Evolutionary conservation across 108 stramenopile genomes (phyloP).

Genomic region (Skeletonema costatum): DNA sequence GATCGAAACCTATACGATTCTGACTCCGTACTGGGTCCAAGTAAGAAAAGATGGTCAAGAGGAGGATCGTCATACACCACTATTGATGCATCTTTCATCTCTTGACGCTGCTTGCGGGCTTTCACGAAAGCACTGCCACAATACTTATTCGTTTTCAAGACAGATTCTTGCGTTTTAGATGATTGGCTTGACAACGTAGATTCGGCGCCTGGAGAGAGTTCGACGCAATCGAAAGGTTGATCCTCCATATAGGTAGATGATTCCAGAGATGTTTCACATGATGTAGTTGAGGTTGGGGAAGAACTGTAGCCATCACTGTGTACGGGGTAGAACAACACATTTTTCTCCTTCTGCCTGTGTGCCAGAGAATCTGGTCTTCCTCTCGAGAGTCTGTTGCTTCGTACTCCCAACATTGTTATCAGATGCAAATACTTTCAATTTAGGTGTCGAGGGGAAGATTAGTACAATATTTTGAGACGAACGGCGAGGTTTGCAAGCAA

Average conservation of each 20-base stretch:
- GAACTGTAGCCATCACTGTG: background rate
- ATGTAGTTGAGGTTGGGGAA: background rate
- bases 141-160: background rate
- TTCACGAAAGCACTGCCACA: background rate
- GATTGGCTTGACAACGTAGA: background rate
- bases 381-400: background rate
- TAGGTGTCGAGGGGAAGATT: background rate
- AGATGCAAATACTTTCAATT: background rate
- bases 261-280: background rate
- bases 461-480: background rate
- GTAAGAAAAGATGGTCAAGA: background rate
- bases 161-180: background rate
- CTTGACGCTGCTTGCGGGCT: background rate
- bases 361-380: background rate
- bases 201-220: background rate
- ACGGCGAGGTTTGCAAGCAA: no score
- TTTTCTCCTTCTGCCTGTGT: background rate
- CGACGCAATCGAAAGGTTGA: background rate
- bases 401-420: background rate
- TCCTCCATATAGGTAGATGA: background rate
- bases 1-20: background rate
- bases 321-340: background rate
- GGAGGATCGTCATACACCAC: background rate
- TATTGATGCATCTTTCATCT: background rate
- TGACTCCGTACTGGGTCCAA: background rate